A percentile compares a stretch with the other conserved stretches of the same genome.
Evolutionary conservation across 495 filamentous ascomycete genomes (phyloP).

Genomic region (Hypoxylon lenormandii): DNA sequence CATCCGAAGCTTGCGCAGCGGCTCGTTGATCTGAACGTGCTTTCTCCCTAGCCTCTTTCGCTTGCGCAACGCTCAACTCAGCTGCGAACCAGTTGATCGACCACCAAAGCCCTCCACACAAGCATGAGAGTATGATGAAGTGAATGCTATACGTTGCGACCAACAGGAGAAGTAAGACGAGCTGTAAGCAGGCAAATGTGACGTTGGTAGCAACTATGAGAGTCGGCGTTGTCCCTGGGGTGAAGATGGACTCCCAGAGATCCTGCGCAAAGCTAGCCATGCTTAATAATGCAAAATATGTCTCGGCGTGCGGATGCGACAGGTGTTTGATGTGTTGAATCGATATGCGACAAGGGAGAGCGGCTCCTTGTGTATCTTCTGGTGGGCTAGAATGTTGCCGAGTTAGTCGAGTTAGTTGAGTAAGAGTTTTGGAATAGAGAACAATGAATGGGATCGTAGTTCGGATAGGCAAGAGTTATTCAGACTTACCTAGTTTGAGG

Average conservation of each 20-base stretch:
- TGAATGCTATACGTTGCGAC: slow-evolving; percentile 87
- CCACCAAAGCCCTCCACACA: slow-evolving; percentile 87
- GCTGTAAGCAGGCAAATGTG: slow-evolving; percentile 85
- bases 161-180: slow-evolving; percentile 79
- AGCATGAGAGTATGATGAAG: slow-evolving; percentile 80
- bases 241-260: slow-evolving; percentile 92
- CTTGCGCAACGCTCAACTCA: slow-evolving; percentile 77
- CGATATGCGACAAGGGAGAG: slow-evolving; percentile 39
- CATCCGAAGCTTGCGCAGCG: slow-evolving; percentile 48
- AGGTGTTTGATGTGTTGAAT: slow-evolving; percentile 18
- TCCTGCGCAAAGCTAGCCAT: slow-evolving; percentile 86
- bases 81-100: slow-evolving; percentile 95
- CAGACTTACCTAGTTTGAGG: slow-evolving; percentile 32
- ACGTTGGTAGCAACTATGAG: slow-evolving; percentile 90
- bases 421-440: slow-evolving; percentile 3
- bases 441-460: slow-evolving; percentile 1
- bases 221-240: slow-evolving; percentile 85
- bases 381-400: slow-evolving; percentile 7
- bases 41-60: slow-evolving; percentile 71
- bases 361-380: neutral
- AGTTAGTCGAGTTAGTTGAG: slow-evolving; percentile 21
- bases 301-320: slow-evolving; percentile 38
- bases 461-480: neutral
- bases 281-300: slow-evolving; percentile 33
- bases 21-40: slow-evolving; percentile 56